These are phyloP conservation scores for Litsea cubeba DNA, from an alignment of 164 flowering plant genomes.

Conservation along the genomic window DNA sequence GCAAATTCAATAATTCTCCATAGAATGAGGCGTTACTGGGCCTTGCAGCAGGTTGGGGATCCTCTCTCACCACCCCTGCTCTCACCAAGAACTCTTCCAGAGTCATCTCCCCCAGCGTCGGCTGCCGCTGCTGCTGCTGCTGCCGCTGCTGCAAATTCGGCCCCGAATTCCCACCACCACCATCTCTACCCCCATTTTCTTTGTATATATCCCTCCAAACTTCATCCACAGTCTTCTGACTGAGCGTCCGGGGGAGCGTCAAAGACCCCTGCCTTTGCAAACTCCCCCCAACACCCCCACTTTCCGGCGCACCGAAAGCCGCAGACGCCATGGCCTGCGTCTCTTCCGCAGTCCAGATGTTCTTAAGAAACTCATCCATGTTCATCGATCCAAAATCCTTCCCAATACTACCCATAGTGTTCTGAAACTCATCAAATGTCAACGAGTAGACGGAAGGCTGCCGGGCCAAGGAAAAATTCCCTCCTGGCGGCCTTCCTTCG, in stretches of 20 bases:
- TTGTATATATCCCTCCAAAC: conserved; percentile 68
- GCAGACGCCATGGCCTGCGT: conserved; percentile 27
- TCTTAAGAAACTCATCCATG: conserved; percentile 73
- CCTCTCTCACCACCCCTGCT: conserved; percentile 74
- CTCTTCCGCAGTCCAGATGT: conserved; percentile 47
- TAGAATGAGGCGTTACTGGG: conserved; percentile 23
- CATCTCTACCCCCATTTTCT: conserved; percentile 22
- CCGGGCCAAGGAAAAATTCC: conserved; percentile 39
- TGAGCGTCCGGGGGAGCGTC: conserved; percentile 34
- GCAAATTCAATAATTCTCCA: conserved; percentile 15
- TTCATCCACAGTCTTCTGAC: conserved; percentile 56
- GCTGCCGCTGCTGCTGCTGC: conserved; percentile 34
- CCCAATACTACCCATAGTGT: conserved; percentile 51
- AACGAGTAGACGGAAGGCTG: conserved; percentile 69
- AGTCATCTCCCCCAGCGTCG: conserved; percentile 51
- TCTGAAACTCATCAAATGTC: conserved; percentile 84
- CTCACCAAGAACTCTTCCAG: conserved; percentile 79
- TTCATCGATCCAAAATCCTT: conserved; percentile 56
- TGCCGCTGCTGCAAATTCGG: conserved; percentile 6
- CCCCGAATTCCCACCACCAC: conserved; percentile 6
- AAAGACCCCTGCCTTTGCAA: conserved; percentile 33
- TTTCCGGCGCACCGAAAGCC: conserved; percentile 7
- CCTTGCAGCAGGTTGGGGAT: conserved; percentile 21
- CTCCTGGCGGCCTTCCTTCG: conserved; percentile 17
- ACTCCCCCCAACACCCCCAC: conserved; percentile 7